Percentiles rank a stretch among this genome's conserved stretches.
Evolutionary conservation across 202 grass and related monocot species (phyloP).

Genomic region (Musa balbisiana): DNA sequence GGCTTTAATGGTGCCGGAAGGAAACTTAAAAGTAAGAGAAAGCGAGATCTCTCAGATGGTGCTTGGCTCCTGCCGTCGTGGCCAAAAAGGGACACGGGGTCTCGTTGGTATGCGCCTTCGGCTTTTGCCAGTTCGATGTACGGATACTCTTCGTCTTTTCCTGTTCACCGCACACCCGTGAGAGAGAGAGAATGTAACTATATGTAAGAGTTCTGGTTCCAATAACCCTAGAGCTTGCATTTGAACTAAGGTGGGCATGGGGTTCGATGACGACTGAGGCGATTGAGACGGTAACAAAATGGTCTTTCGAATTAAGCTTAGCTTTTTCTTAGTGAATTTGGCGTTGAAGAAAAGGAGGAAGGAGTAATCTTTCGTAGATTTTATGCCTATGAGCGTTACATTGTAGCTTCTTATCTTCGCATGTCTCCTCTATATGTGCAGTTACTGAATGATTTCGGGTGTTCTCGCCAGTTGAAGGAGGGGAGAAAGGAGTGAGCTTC

Average conservation of each 20-base stretch:
- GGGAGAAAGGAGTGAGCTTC: background rate
- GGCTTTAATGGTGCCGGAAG: slow-evolving; percentile 2
- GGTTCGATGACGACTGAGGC: slow-evolving; percentile 1
- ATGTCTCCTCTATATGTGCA: background rate
- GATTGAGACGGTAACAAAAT: background rate
- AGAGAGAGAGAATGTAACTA: background rate
- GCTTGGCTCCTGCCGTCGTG: background rate
- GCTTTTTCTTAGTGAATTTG: background rate
- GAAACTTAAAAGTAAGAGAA: slow-evolving; percentile 3
- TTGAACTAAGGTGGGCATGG: background rate
- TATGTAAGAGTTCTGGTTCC: background rate
- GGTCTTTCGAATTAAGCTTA: too few relatives aligned
- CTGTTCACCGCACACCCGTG: background rate
- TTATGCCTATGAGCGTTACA: background rate
- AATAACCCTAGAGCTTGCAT: background rate
- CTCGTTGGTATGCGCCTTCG: background rate
- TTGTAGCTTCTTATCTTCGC: background rate
- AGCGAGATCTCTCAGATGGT: background rate
- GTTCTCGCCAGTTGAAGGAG: background rate
- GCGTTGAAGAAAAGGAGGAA: background rate
- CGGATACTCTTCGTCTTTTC: slow-evolving; percentile 2
- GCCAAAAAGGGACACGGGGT: background rate
- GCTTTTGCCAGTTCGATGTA: background rate
- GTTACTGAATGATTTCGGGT: background rate
- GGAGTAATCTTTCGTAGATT: background rate